Evolutionary conservation across 1,284 basidiomycete species (phyloP), one percentile per base, ranked within the genome.

Genomic region (Xerocomus nothofagi): DNA sequence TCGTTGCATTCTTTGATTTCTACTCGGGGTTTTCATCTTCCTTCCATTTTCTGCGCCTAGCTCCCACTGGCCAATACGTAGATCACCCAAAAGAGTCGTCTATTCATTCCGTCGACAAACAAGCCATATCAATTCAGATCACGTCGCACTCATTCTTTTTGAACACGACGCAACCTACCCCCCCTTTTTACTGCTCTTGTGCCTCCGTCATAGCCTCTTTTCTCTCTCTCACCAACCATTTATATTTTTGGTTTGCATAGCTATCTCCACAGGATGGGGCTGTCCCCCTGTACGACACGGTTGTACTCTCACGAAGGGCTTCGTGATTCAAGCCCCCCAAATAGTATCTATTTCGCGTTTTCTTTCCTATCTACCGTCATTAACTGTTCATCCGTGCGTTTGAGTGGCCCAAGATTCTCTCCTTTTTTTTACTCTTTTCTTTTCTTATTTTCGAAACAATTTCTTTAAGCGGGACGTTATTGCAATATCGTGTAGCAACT

Each of bases 291-390:
- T 62, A 59, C 50, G 52, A 52, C 49, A 49, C 26, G 24, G 56
- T 39, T 59, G 59, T 63, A 61, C 23, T 53, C 50, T 29, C 49
- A 72, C 74, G 74, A 76, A 76, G 75, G 74, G 73, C 73, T 74
- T 75, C 73, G 75, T 74, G 50, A 39, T 58, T 60, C 59, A 73
- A 72, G 71, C 65, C 74, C 73, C 74, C 49, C 29, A 61, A 64
- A 64, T 66, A 64, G 52, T 61, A 65, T 65, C 40, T 57, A 47
- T 56, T 55, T 49, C 37, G 33, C 30, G 26, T 34, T 33, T 24
- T 34, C 31, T 24, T 23, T 15, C 15, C 12, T 32, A 32, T n/a
- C 24, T n/a, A 27, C 15, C 36, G 21, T n/a, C 33, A 24, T 31
- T 27, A 27, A 27, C 4, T 29, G 12, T 27, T 27, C 42, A 8